Conservation (phyloP, 2,329 filamentous ascomycete species). For the Pseudocercospora pini-densiflorae region DNA sequence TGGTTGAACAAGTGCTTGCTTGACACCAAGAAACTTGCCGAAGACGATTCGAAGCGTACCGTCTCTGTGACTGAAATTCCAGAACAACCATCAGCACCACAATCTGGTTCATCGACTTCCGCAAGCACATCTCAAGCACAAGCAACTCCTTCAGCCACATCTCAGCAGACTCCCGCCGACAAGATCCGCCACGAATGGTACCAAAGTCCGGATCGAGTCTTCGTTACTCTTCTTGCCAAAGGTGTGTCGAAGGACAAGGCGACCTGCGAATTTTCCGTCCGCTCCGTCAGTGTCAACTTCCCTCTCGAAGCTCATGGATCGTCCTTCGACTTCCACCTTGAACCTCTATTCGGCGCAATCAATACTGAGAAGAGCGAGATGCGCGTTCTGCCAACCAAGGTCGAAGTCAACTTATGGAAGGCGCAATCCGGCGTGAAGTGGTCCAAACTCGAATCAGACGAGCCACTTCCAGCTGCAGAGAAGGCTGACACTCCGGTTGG, state of each 20-base stretch:
- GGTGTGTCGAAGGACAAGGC: constrained; percentile 63
- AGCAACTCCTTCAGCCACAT: constrained; percentile 14
- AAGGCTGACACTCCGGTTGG: constrained; percentile 17
- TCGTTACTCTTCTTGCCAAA: constrained; percentile 69
- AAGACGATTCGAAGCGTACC: constrained; percentile 53
- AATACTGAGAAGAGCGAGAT: constrained; percentile 64
- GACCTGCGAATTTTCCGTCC: constrained; percentile 54
- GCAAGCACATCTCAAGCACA: not conserved
- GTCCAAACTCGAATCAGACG: constrained; percentile 60
- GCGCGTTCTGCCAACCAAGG: constrained; percentile 74
- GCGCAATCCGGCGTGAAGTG: constrained; percentile 68
- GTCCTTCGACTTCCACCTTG: constrained; percentile 65
- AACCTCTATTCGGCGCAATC: constrained; percentile 70
- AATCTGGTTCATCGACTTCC: not conserved
- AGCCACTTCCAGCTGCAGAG: constrained; percentile 28
- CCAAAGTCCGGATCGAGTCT: constrained; percentile 64
- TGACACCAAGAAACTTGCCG: constrained; percentile 56
- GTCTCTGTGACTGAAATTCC: constrained; percentile 60
- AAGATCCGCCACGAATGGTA: constrained; percentile 74
- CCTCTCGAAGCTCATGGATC: constrained; percentile 55
- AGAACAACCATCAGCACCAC: constrained; percentile 37
- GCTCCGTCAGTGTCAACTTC: constrained; percentile 62
- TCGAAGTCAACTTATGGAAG: constrained; percentile 78
- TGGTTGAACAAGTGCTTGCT: constrained; percentile 62
- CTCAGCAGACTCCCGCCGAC: constrained; percentile 52